A percentile compares a stretch with the other conserved stretches of the same genome.
Evolutionary conservation across 2,329 filamentous ascomycete species (phyloP).

Genomic region (Rhytidhysteron rufulum): DNA sequence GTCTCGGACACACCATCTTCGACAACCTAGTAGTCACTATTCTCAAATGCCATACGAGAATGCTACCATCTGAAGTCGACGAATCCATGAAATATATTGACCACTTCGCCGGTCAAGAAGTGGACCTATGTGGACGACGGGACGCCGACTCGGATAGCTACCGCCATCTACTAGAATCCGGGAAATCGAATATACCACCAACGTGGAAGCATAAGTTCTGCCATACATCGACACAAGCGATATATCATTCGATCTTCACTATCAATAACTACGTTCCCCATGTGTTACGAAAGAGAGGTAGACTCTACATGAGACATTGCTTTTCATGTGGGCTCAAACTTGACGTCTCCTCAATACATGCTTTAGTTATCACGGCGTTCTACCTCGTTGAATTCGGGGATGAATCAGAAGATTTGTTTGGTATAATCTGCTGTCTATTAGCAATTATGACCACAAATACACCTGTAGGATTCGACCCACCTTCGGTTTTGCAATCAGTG

Average conservation of each 20-base stretch:
- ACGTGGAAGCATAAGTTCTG: conserved; percentile 46
- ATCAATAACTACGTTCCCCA: conserved; percentile 7
- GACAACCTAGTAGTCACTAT: conserved; percentile 39
- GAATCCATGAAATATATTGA: conserved; percentile 15
- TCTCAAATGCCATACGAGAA: conserved; percentile 33
- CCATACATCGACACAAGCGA: conserved; percentile 38
- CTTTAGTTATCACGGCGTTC: conserved; percentile 33
- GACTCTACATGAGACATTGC: conserved; percentile 23
- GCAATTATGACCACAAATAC: conserved; percentile 25
- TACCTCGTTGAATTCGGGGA: conserved; percentile 28
- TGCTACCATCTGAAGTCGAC: conserved; percentile 23
- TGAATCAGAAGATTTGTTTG: conserved; percentile 38
- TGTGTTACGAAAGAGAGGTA: too few species aligned
- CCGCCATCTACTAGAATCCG: conserved; percentile 24
- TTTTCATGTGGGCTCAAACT: conserved; percentile 29
- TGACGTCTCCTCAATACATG: conserved; percentile 32
- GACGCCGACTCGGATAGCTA: conserved; percentile 37
- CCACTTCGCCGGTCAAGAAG: conserved; percentile 37
- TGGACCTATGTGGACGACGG: conserved; percentile 44
- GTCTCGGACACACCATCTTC: conserved; percentile 36
- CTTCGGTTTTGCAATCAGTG: conserved; percentile 18
- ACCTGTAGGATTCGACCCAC: conserved; percentile 1
- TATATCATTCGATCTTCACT: conserved; percentile 33
- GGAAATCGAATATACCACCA: conserved; percentile 24
- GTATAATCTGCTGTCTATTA: conserved; percentile 34